Evolutionary conservation across 2,329 filamentous ascomycete genomes (phyloP).

Genomic region (Aspergillus pseudoviridinutans): DNA sequence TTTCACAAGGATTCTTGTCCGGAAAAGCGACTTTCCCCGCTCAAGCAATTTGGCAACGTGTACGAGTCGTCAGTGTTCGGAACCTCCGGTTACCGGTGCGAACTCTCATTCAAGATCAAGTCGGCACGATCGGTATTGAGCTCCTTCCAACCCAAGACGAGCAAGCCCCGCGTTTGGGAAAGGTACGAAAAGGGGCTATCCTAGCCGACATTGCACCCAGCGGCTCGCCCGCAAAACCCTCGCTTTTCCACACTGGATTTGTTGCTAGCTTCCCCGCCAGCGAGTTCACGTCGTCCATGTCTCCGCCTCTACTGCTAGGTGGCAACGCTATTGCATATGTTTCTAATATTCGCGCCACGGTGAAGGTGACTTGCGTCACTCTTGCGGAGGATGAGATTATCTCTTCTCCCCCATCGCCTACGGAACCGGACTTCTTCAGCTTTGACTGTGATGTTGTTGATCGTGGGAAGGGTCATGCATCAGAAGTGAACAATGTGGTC

Average conservation of each 20-base stretch:
- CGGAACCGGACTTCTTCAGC: slow-evolving; percentile 41
- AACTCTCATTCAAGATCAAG: slow-evolving; percentile 72
- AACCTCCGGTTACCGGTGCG: slow-evolving; percentile 82
- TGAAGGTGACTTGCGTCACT: slow-evolving; percentile 62
- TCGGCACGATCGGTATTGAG: slow-evolving; percentile 80
- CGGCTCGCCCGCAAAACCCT: slow-evolving; percentile 13
- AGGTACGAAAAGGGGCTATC: slow-evolving; percentile 76
- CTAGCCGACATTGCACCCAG: slow-evolving; percentile 61
- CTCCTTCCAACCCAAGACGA: slow-evolving; percentile 21
- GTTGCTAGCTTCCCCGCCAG: slow-evolving; percentile 66
- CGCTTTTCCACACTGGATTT: slow-evolving; percentile 58
- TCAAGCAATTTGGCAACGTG: slow-evolving; percentile 72
- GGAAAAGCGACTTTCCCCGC: slow-evolving; percentile 49
- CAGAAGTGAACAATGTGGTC: slow-evolving; percentile 28
- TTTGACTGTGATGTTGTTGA: slow-evolving; percentile 37
- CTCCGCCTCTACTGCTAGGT: slow-evolving; percentile 54
- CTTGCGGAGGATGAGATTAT: slow-evolving; percentile 29
- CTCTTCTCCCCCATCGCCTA: slow-evolving; percentile 25
- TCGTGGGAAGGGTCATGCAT: slow-evolving; percentile 8
- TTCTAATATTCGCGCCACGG: slow-evolving; percentile 78
- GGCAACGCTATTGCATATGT: slow-evolving; percentile 70
- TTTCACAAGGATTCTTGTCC: slow-evolving; percentile 21
- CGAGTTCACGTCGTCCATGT: slow-evolving; percentile 43
- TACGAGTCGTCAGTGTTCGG: slow-evolving; percentile 78
- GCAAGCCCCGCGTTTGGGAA: slow-evolving; percentile 26